Conservation (phyloP, 176 grass and related monocot species). For the Thalia dealbata region DNA sequence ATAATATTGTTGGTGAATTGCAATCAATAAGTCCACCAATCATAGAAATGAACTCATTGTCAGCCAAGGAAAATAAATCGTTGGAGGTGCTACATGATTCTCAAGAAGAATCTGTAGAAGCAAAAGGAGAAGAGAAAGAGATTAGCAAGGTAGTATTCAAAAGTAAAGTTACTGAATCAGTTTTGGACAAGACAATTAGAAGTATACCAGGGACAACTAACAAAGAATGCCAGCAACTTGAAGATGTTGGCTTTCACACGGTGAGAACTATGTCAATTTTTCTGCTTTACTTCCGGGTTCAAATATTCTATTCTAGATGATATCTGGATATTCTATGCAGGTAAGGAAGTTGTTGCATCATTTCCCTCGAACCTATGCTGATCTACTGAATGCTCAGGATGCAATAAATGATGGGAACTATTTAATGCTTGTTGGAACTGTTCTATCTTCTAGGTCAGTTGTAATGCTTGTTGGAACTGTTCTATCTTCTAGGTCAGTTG, state of each 20-base stretch:
- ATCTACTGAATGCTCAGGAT: conserved; percentile 66
- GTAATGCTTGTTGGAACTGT: conserved; percentile 74
- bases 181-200: conserved; percentile 55
- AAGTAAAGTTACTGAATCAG: conserved; percentile 22
- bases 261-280: conserved; percentile 26
- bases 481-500: conserved; percentile 69
- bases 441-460: conserved; percentile 85
- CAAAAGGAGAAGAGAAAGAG: conserved; percentile 16
- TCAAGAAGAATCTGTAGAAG: conserved; percentile 25
- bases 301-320: neutral
- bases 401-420: conserved; percentile 74
- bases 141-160: conserved; percentile 16
- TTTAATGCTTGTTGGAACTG: conserved; percentile 68
- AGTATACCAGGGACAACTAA: conserved; percentile 51
- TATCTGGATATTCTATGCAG: conserved; percentile 29
- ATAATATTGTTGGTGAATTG: conserved; percentile 29
- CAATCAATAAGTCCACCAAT: conserved; percentile 20
- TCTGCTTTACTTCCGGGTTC: conserved; percentile 9
- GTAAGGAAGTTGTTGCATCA: conserved; percentile 87
- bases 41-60: conserved; percentile 18
- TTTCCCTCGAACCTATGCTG: conserved; percentile 85
- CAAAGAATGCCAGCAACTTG: conserved; percentile 47
- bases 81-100: conserved; percentile 3
- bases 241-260: conserved; percentile 69
- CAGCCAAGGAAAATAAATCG: conserved; percentile 28